Percentiles rank a stretch among this genome's conserved stretches.
Conservation (phyloP, 2,329 filamentous ascomycete species). For the Pestalotiopsis fici region DNA sequence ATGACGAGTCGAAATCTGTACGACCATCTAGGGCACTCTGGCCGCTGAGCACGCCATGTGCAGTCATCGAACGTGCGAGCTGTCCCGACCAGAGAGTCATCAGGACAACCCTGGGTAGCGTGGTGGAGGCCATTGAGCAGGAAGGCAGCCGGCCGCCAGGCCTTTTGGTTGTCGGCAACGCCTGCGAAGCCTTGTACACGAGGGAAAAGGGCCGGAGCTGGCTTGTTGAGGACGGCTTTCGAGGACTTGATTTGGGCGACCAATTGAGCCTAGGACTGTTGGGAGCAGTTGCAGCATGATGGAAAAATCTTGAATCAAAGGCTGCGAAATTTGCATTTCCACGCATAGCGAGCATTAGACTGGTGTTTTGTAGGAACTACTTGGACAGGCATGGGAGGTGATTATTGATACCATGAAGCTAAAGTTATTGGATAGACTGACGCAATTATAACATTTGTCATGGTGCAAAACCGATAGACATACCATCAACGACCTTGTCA, state of each 20-base stretch:
- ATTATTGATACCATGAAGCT: neutral
- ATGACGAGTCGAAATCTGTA: slow-evolving; percentile 7
- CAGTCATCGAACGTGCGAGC: slow-evolving; percentile 89
- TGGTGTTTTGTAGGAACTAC: neutral
- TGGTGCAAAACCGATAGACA: too few species aligned
- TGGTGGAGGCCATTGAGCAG: slow-evolving; percentile 81
- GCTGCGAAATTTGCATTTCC: neutral
- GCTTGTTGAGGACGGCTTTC: slow-evolving; percentile 86
- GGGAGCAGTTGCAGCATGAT: neutral
- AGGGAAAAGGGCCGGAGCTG: slow-evolving; percentile 64
- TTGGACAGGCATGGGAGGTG: neutral
- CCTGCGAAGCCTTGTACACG: slow-evolving; percentile 76
- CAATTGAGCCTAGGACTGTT: neutral
- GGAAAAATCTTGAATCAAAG: neutral
- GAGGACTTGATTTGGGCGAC: slow-evolving; percentile 60
- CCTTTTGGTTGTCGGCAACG: slow-evolving; percentile 79
- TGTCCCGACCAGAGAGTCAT: slow-evolving; percentile 95
- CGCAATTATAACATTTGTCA: too few species aligned
- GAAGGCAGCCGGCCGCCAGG: slow-evolving; percentile 90
- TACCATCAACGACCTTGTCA: too few species aligned
- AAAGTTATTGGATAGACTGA: neutral
- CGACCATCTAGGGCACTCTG: slow-evolving; percentile 50
- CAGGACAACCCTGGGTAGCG: slow-evolving; percentile 77
- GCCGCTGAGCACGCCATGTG: slow-evolving; percentile 81
- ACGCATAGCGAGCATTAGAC: neutral